A percentile compares a stretch with the other conserved stretches of the same genome.
Conservation (phyloP, 2,329 filamentous ascomycete genomes). For the Trichoderma hamatum region DNA sequence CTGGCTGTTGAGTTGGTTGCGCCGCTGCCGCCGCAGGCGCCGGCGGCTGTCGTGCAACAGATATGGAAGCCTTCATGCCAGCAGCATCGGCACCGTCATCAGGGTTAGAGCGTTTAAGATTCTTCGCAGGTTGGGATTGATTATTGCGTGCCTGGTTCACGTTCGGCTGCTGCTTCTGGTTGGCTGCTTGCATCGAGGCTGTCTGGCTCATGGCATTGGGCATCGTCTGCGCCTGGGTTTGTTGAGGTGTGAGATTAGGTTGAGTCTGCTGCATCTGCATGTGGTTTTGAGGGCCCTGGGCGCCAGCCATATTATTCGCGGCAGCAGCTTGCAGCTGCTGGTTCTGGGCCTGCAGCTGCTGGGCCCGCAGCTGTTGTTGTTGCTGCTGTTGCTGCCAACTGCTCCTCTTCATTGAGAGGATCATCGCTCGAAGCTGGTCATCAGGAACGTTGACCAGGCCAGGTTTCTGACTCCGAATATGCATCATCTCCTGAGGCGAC, state of each 20-base stretch:
- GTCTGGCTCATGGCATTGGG: slow-evolving; percentile 51
- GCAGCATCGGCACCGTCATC: slow-evolving; percentile 48
- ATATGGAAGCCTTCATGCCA: slow-evolving; percentile 30
- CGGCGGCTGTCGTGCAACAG: slow-evolving; percentile 27
- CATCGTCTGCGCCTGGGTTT: slow-evolving; percentile 44
- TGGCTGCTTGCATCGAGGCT: slow-evolving; percentile 36
- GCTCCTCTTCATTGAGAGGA: slow-evolving; percentile 41
- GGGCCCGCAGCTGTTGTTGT: slow-evolving; percentile 40
- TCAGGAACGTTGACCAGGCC: slow-evolving; percentile 38
- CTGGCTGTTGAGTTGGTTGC: slow-evolving; percentile 31
- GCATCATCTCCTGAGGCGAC: slow-evolving; percentile 40
- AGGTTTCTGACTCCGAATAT: slow-evolving; percentile 35
- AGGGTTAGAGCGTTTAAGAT: slow-evolving; percentile 54
- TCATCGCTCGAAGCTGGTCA: slow-evolving; percentile 40
- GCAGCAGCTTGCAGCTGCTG: slow-evolving; percentile 44
- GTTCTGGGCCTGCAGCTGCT: slow-evolving; percentile 38
- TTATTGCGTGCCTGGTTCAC: slow-evolving; percentile 34
- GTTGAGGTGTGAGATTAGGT: slow-evolving; percentile 38
- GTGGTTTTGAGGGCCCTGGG: slow-evolving; percentile 54
- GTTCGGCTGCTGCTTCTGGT: slow-evolving; percentile 38
- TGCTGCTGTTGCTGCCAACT: slow-evolving; percentile 38
- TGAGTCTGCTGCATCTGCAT: slow-evolving; percentile 60
- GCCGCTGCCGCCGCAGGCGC: slow-evolving; percentile 32
- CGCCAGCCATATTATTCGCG: slow-evolving; percentile 47
- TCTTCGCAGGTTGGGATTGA: slow-evolving; percentile 43